These are phyloP conservation scores for Xylariales sp. DNA, from an alignment of 2,329 filamentous ascomycete genomes.

Conservation along the genomic window DNA sequence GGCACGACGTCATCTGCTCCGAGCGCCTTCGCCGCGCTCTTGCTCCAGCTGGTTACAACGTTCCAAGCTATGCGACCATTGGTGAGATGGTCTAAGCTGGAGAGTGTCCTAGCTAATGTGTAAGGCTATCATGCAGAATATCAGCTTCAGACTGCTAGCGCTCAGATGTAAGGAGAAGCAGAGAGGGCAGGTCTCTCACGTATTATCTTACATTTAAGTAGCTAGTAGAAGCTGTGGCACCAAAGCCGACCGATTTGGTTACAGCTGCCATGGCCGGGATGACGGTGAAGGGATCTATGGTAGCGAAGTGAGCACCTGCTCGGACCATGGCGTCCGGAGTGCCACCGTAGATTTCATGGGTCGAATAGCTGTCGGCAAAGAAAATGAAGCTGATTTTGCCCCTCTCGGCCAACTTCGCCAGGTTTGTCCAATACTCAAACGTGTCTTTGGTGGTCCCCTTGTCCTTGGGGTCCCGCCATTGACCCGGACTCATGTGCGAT, in stretches of 20 bases:
- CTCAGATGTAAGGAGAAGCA: no score
- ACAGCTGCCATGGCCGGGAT: conserved; percentile 67
- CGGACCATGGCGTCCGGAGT: conserved; percentile 55
- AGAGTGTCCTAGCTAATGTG: background rate
- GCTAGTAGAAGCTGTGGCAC: conserved; percentile 65
- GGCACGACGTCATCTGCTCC: no score
- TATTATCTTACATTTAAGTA: no score
- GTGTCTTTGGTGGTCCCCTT: no score
- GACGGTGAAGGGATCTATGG: conserved; percentile 63
- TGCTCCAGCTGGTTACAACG: no score
- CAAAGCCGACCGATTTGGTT: conserved; percentile 64
- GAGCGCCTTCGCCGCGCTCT: background rate
- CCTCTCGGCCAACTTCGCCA: conserved; percentile 58
- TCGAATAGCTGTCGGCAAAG: conserved; percentile 57
- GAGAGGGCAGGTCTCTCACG: no score
- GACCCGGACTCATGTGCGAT: no score
- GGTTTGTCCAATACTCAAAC: no score
- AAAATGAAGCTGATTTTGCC: conserved; percentile 63
- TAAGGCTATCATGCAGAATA: conserved; percentile 15
- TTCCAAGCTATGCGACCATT: conserved; percentile 43
- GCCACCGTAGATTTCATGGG: conserved; percentile 68
- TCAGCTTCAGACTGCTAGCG: conserved; percentile 58
- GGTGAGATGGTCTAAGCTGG: conserved; percentile 34
- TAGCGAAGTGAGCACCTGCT: conserved; percentile 60
- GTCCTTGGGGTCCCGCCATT: no score